Percentiles rank a stretch among this genome's conserved stretches.
Conservation (phyloP, 352 stramenopile genomes). For the Sclerospora graminicola region DNA sequence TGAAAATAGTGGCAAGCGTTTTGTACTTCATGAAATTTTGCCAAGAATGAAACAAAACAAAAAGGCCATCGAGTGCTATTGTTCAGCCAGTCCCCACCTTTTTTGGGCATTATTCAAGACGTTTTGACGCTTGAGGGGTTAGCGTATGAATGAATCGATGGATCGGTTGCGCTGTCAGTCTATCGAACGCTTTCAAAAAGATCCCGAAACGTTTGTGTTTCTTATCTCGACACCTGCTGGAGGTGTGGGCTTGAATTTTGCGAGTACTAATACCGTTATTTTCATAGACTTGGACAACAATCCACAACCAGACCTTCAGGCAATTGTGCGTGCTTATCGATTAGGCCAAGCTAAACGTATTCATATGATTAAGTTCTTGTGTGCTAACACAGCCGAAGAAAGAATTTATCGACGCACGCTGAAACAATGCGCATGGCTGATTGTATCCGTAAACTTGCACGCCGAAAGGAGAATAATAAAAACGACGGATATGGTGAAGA, state of each 20-base stretch:
- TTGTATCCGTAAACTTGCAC: constrained; percentile 58
- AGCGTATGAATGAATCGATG: constrained; percentile 71
- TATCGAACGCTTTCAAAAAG: constrained; percentile 77
- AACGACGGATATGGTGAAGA: constrained; percentile 27
- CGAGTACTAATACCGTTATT: constrained; percentile 76
- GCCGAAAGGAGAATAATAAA: constrained; percentile 7
- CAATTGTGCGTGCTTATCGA: constrained; percentile 55
- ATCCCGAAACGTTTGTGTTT: constrained; percentile 85
- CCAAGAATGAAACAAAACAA: constrained; percentile 63
- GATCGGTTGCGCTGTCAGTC: constrained; percentile 70
- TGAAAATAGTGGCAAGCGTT: constrained; percentile 71
- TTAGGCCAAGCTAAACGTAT: constrained; percentile 69
- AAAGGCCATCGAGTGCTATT: constrained; percentile 77
- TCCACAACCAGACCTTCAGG: constrained; percentile 59
- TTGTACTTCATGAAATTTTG: constrained; percentile 77
- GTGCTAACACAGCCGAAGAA: constrained; percentile 65
- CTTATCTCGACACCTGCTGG: constrained; percentile 67
- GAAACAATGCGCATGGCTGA: constrained; percentile 61
- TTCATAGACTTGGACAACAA: constrained; percentile 79
- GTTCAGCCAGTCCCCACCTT: constrained; percentile 67
- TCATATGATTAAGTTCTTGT: constrained; percentile 71
- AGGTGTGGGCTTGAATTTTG: constrained; percentile 58
- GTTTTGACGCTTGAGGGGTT: constrained; percentile 65
- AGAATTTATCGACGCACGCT: constrained; percentile 65
- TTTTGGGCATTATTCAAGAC: constrained; percentile 76